A percentile compares a stretch with the other conserved stretches of the same genome.
Conservation (phyloP, 805 yeast genomes). For the Suhomyces kilbournensis region DNA sequence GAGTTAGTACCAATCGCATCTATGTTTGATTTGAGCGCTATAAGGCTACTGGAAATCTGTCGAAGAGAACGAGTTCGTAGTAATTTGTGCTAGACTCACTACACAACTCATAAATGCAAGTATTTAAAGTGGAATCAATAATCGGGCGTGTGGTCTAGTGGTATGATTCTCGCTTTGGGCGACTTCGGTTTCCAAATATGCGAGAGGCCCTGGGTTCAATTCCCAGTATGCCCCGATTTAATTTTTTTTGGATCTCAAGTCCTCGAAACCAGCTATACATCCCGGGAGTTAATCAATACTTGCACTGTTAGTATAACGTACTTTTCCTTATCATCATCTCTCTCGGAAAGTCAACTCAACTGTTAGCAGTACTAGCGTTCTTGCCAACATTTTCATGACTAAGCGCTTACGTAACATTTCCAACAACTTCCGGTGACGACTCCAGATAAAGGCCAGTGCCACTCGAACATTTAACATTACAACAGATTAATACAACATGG, state of each 20-base stretch:
- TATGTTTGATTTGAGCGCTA: too few species aligned
- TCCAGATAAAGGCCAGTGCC: background rate
- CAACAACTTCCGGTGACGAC: background rate
- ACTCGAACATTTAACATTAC: background rate
- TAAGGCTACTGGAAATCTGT: too few species aligned
- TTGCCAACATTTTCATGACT: background rate
- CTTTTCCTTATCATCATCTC: too few species aligned
- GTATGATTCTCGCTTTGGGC: constrained; percentile 36
- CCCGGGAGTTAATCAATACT: background rate
- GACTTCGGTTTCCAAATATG: constrained; percentile 22
- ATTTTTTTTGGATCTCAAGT: background rate
- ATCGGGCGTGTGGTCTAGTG: constrained; percentile 31
- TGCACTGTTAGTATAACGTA: background rate
- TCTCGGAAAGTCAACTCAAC: background rate
- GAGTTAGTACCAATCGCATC: too few species aligned
- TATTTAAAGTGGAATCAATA: background rate
- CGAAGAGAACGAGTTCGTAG: too few species aligned
- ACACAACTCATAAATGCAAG: too few species aligned
- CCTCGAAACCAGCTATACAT: background rate
- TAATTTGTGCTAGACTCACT: background rate
- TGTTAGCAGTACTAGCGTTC: background rate
- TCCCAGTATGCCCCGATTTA: constrained; percentile 47
- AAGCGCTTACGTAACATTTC: background rate
- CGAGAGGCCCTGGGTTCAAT: constrained; percentile 66
- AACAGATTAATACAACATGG: constrained; percentile 26